Evolutionary conservation across 2,329 filamentous ascomycete species (phyloP).

Genomic region (Calonectria naviculata): DNA sequence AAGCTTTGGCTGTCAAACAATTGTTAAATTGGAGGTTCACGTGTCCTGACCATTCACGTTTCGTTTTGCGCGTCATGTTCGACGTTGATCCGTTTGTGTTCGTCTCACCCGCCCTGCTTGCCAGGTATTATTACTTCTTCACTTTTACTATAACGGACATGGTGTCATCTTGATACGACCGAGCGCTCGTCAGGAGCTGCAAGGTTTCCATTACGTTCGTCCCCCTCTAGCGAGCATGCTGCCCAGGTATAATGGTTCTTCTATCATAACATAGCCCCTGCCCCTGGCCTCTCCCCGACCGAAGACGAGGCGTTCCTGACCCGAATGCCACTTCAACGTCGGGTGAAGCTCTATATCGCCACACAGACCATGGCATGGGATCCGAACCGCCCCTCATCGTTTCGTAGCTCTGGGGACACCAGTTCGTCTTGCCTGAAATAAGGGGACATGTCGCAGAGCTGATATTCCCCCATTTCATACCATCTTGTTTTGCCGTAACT

Average conservation of each 20-base stretch:
- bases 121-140: neutral
- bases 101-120: neutral
- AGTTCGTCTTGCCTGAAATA: conserved; percentile 3
- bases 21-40: conserved; percentile 15
- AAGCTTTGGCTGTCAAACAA: neutral
- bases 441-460: neutral
- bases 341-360: neutral
- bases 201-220: neutral
- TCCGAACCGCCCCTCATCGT: neutral
- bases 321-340: neutral
- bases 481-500: neutral
- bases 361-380: neutral
- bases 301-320: neutral
- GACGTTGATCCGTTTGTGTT: neutral
- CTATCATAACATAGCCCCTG: neutral
- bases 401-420: neutral
- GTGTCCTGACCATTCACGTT: conserved; percentile 1
- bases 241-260: neutral
- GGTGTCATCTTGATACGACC: conserved; percentile 12
- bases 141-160: neutral
- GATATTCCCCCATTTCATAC: neutral
- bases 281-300: neutral
- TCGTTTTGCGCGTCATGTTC: neutral
- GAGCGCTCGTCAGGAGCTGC: neutral
- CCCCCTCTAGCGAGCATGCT: neutral